These are phyloP conservation scores for Coriolopsis trogii DNA, from an alignment of 1,284 basidiomycete genomes.

Conservation along the genomic window DNA sequence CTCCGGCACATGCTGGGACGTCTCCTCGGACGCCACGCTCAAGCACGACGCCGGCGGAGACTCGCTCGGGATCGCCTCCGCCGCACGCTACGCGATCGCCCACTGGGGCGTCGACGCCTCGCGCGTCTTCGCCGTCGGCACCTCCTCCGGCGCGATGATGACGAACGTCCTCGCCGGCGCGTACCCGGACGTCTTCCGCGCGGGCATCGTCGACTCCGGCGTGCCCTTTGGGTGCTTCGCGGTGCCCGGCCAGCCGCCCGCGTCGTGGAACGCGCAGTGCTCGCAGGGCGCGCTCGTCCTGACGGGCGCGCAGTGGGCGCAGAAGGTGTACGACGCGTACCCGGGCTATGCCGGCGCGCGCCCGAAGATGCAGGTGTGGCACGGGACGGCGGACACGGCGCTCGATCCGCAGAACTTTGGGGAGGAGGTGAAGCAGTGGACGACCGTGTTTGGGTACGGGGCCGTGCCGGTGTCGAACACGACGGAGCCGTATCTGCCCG, in stretches of 20 bases:
- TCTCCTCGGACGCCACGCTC: conserved; percentile 50
- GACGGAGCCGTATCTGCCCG: conserved; percentile 25
- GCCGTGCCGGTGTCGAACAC: conserved; percentile 37
- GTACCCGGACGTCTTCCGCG: conserved; percentile 57
- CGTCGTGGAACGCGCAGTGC: conserved; percentile 48
- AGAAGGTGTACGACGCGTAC: conserved; percentile 45
- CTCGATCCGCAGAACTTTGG: conserved; percentile 53
- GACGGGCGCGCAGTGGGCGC: conserved; percentile 53
- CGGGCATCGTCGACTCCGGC: conserved; percentile 51
- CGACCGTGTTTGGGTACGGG: conserved; percentile 20
- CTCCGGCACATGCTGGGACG: conserved; percentile 58
- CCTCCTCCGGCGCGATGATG: conserved; percentile 64
- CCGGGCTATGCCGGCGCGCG: conserved; percentile 53
- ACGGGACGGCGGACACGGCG: conserved; percentile 56
- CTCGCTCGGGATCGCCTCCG: conserved; percentile 52
- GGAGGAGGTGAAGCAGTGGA: conserved; percentile 45
- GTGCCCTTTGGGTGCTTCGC: conserved; percentile 60
- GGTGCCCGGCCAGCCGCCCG: conserved; percentile 38
- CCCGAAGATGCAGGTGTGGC: conserved; percentile 58
- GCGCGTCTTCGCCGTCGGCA: conserved; percentile 52
- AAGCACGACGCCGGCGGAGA: conserved; percentile 57
- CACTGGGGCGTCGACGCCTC: conserved; percentile 49
- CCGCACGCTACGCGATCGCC: conserved; percentile 52
- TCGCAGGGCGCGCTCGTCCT: conserved; percentile 45
- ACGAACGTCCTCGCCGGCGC: conserved; percentile 56